Conservation (phyloP, 768 basidiomycete species). For the Serpula lacrymans region DNA sequence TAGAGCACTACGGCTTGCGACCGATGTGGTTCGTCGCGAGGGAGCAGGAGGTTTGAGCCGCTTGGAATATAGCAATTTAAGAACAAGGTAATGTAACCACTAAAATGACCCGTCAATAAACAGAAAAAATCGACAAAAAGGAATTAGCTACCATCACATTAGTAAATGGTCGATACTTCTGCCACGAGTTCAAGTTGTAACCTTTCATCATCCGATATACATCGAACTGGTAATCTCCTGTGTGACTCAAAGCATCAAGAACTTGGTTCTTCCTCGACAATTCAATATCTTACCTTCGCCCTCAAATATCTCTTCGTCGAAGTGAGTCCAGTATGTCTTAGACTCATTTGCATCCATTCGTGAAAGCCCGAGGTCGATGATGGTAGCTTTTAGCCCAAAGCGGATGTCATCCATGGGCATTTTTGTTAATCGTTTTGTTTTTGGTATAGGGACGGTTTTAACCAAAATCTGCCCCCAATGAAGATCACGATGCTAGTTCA, state of each 20-base stretch:
- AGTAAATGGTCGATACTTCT: slow-evolving; percentile 72
- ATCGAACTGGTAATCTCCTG: slow-evolving; percentile 93
- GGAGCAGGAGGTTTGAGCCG: slow-evolving; percentile 53
- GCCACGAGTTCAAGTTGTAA: slow-evolving; percentile 64
- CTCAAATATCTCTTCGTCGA: slow-evolving; percentile 89
- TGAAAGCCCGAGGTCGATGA: slow-evolving; percentile 95
- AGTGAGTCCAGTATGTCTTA: slow-evolving; percentile 66
- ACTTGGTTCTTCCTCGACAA: not conserved
- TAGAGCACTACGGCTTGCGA: slow-evolving; percentile 9
- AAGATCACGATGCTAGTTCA: slow-evolving; percentile 88
- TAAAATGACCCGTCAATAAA: slow-evolving; percentile 30
- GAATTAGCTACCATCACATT: slow-evolving; percentile 77
- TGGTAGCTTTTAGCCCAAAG: slow-evolving; percentile 72
- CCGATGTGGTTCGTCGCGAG: slow-evolving; percentile 32
- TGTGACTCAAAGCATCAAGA: slow-evolving; percentile 12
- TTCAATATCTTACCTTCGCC: slow-evolving; percentile 62
- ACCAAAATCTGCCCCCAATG: slow-evolving; percentile 97
- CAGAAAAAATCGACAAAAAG: not conserved
- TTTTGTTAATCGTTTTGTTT: slow-evolving; percentile 31
- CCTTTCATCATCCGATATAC: slow-evolving; percentile 86
- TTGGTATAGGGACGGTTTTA: slow-evolving; percentile 42
- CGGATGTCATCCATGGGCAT: slow-evolving; percentile 60
- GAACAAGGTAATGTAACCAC: slow-evolving; percentile 89
- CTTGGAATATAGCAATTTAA: slow-evolving; percentile 70
- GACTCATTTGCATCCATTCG: slow-evolving; percentile 49